These are phyloP conservation scores for Piloderma croceum DNA, from an alignment of 768 basidiomycete genomes.

Conservation along the genomic window DNA sequence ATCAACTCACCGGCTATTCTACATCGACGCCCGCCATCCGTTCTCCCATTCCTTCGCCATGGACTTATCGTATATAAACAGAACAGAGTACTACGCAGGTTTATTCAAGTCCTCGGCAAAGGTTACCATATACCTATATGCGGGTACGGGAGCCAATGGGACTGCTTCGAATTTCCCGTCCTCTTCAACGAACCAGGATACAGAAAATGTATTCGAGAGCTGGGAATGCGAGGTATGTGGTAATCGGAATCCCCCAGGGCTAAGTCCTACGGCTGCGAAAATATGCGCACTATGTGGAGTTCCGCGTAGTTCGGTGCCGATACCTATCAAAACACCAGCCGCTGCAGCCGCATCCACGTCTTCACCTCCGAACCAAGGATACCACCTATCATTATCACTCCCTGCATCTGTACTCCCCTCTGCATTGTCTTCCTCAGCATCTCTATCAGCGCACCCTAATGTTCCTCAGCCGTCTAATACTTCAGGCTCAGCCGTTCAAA, in stretches of 20 bases:
- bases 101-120: constrained; percentile 88
- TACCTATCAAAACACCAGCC: constrained; percentile 14
- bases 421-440: constrained; percentile 26
- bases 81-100: constrained; percentile 86
- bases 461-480: no score
- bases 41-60: constrained; percentile 60
- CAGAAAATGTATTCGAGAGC: constrained; percentile 38
- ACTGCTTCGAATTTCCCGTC: constrained; percentile 10
- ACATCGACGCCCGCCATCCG: constrained; percentile 52
- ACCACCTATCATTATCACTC: constrained; percentile 35
- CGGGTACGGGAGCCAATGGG: no score
- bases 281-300: constrained; percentile 83
- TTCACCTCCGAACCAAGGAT: constrained; percentile 29
- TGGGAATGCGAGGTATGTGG: constrained; percentile 93
- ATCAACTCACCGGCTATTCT: constrained; percentile 84
- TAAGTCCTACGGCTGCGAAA: constrained; percentile 61
- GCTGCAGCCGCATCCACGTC: constrained; percentile 15
- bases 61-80: constrained; percentile 56
- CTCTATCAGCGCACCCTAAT: constrained; percentile 27
- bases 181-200: constrained; percentile 21
- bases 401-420: constrained; percentile 31
- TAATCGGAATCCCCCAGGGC: constrained; percentile 71
- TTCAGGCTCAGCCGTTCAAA: constrained; percentile 13
- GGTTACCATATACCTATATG: constrained; percentile 66
- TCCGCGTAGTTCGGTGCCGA: constrained; percentile 40